Percentiles rank a stretch among this genome's conserved stretches.
Evolutionary conservation across 306 rosid genomes (phyloP).

Genomic region (Rosa rugosa): DNA sequence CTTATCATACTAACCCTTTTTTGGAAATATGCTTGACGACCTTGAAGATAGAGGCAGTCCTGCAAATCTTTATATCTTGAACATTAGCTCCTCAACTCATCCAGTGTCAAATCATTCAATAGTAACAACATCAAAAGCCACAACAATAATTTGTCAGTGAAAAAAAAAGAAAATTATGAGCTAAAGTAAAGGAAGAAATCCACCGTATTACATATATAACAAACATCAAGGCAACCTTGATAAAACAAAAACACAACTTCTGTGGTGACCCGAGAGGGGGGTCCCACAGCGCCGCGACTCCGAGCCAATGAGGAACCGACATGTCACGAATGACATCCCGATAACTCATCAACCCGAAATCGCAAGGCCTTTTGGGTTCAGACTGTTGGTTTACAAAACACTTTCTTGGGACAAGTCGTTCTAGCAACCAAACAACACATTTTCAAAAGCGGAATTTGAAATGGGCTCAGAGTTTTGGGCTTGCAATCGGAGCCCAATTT

Average conservation of each 20-base stretch:
- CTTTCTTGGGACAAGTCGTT: too few species aligned
- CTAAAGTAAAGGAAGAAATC: conserved; percentile 19
- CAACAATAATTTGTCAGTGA: conserved; percentile 21
- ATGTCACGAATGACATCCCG: too few species aligned
- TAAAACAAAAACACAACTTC: background rate
- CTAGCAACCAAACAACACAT: too few species aligned
- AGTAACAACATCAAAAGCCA: conserved; percentile 77
- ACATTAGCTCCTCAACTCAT: conserved; percentile 59
- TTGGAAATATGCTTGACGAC: conserved; percentile 83
- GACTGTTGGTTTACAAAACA: too few species aligned
- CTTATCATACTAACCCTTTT: conserved; percentile 58
- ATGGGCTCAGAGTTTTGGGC: too few species aligned
- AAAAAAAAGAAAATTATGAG: conserved; percentile 3
- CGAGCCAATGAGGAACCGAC: too few species aligned
- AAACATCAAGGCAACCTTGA: conserved; percentile 11
- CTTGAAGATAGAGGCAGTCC: conserved; percentile 65
- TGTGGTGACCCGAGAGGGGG: too few species aligned
- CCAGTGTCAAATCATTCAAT: conserved; percentile 81
- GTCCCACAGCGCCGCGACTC: too few species aligned
- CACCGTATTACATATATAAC: background rate
- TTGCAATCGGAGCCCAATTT: too few species aligned
- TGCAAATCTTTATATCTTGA: conserved; percentile 64
- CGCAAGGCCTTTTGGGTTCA: too few species aligned
- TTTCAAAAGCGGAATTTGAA: too few species aligned
- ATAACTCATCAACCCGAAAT: too few species aligned